These are phyloP conservation scores for Peltaster fructicola DNA, from an alignment of 2,329 filamentous ascomycete species.

Conservation along the genomic window DNA sequence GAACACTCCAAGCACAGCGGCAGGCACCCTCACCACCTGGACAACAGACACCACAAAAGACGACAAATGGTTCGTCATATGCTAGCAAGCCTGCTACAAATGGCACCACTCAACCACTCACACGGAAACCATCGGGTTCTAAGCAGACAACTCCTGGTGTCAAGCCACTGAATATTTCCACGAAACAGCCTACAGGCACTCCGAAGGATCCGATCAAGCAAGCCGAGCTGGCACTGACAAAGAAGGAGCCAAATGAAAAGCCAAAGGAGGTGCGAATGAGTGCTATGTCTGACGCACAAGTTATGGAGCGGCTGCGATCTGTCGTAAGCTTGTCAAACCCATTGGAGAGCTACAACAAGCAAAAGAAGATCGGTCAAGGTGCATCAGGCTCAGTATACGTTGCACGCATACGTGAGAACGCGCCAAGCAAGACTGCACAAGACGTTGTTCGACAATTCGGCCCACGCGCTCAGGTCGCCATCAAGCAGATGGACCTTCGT, in stretches of 20 bases:
- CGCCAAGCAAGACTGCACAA: constrained; percentile 62
- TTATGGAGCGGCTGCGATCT: constrained; percentile 88
- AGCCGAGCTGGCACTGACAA: constrained; percentile 72
- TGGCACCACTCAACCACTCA: constrained; percentile 11
- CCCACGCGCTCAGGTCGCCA: constrained; percentile 74
- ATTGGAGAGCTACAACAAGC: constrained; percentile 90
- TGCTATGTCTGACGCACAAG: constrained; percentile 90
- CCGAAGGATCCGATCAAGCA: constrained; percentile 50
- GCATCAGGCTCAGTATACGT: constrained; percentile 97
- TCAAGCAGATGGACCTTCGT: constrained; percentile 98
- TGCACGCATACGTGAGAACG: constrained; percentile 79
- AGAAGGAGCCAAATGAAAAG: constrained; percentile 52
- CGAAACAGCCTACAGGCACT: constrained; percentile 29
- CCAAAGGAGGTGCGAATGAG: constrained; percentile 93
- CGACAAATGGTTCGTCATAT: constrained; percentile 13
- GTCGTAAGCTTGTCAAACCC: constrained; percentile 93
- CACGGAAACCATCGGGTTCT: constrained; percentile 14
- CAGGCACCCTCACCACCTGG: constrained; percentile 17
- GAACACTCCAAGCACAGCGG: constrained; percentile 50
- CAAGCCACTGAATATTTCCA: constrained; percentile 37
- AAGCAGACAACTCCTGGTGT: constrained; percentile 10
- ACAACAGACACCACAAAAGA: constrained; percentile 14
- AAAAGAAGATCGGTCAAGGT: constrained; percentile 98
- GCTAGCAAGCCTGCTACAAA: constrained; percentile 12
- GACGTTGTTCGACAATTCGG: constrained; percentile 66